phyloP scores from a whole-genome alignment of 73 alveolate species.

The Blepharisma stoltei region DNA sequence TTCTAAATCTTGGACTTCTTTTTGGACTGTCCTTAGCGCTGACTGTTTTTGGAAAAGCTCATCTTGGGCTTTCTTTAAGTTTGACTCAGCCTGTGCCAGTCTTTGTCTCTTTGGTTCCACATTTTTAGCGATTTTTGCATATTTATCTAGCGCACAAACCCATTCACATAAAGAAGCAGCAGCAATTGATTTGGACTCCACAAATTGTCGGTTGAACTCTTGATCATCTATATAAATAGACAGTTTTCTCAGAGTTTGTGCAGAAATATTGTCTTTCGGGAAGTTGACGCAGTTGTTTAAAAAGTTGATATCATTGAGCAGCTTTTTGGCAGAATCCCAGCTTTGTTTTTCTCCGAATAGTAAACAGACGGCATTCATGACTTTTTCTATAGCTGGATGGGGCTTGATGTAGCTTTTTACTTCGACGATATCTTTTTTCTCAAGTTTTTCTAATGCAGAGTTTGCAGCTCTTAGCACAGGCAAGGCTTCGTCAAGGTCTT shows the following conservation, averaged over 20 bases:
- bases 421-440: slow-evolving; percentile 96
- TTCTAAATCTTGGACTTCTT: slow-evolving; percentile 77
- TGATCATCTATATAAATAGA: slow-evolving; percentile 69
- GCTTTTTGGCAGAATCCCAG: slow-evolving; percentile 82
- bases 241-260: slow-evolving; percentile 57
- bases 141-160: slow-evolving; percentile 90
- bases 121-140: slow-evolving; percentile 77
- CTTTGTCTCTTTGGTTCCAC: slow-evolving; percentile 97
- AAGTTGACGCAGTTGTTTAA: slow-evolving; percentile 64
- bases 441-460: slow-evolving; percentile 93
- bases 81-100: slow-evolving; percentile 89
- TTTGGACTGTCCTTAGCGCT: slow-evolving; percentile 78
- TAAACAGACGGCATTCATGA: slow-evolving; percentile 92
- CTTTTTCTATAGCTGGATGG: slow-evolving; percentile 89
- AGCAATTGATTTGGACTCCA: slow-evolving; percentile 67
- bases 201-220: slow-evolving; percentile 64
- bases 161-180: slow-evolving; percentile 75
- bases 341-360: slow-evolving; percentile 83
- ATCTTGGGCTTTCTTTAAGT: slow-evolving; percentile 73
- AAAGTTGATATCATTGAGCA: slow-evolving; percentile 80
- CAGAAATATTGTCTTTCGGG: slow-evolving; percentile 79
- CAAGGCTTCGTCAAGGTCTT: slow-evolving; percentile 86
- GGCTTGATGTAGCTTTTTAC: slow-evolving; percentile 97
- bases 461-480: slow-evolving; percentile 97
- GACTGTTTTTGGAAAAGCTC: slow-evolving; percentile 83